Percentiles rank a stretch among this genome's conserved stretches.
Evolutionary conservation across 2,329 filamentous ascomycete species (phyloP).

Genomic region (Cytospora leucostoma): DNA sequence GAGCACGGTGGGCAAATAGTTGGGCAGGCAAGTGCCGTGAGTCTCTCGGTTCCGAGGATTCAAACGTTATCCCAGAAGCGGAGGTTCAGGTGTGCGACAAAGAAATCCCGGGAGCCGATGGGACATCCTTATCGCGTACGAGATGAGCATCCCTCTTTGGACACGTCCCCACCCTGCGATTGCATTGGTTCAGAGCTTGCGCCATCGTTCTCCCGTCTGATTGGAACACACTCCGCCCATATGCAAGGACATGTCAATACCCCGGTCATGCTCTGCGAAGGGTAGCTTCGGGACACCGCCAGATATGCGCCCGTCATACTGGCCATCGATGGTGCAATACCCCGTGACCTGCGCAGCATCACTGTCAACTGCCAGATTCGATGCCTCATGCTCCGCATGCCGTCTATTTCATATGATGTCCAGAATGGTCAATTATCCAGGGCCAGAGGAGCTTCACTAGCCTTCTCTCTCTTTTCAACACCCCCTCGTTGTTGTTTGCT

Average conservation of each 20-base stretch:
- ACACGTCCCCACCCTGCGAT: slow-evolving; percentile 23
- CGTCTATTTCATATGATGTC: slow-evolving; percentile 22
- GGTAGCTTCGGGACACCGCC: slow-evolving; percentile 30
- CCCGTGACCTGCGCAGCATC: slow-evolving; percentile 51
- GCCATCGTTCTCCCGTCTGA: slow-evolving; percentile 23
- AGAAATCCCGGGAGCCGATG: slow-evolving; percentile 8
- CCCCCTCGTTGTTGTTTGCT: not conserved
- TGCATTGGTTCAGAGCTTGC: slow-evolving; percentile 20
- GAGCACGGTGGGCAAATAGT: slow-evolving; percentile 7
- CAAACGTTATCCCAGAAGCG: not conserved
- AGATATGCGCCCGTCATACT: slow-evolving; percentile 46
- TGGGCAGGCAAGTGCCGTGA: slow-evolving; percentile 21
- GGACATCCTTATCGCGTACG: slow-evolving; percentile 14
- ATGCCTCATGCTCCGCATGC: slow-evolving; percentile 13
- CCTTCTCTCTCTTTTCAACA: slow-evolving; percentile 5
- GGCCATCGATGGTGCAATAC: slow-evolving; percentile 60
- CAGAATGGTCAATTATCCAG: slow-evolving; percentile 14
- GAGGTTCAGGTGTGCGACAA: not conserved
- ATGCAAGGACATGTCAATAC: slow-evolving; percentile 20
- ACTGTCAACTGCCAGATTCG: slow-evolving; percentile 23
- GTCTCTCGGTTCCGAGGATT: slow-evolving; percentile 6
- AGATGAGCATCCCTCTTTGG: slow-evolving; percentile 12
- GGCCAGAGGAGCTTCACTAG: slow-evolving; percentile 16
- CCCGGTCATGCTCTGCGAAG: slow-evolving; percentile 34
- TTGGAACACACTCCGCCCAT: slow-evolving; percentile 18